Conservation (phyloP, 768 basidiomycete species). For the Leccinum subtestaceum region DNA sequence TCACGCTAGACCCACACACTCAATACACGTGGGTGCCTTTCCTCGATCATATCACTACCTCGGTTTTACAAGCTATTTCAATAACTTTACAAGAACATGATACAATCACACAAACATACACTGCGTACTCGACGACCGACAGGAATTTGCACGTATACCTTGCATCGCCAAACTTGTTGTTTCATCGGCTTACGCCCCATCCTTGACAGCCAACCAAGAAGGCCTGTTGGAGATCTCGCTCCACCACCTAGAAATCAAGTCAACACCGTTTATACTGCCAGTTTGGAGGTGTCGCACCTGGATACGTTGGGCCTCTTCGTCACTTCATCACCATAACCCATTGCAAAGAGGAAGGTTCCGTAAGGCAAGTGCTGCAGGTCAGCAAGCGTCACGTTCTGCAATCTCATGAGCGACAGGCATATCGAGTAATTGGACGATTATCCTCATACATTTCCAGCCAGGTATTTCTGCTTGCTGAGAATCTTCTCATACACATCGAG, state of each 20-base stretch:
- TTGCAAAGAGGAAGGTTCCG: conserved; percentile 27
- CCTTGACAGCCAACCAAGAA: neutral
- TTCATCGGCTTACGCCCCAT: neutral
- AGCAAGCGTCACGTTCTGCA: conserved; percentile 48
- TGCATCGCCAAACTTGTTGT: neutral
- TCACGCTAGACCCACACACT: neutral
- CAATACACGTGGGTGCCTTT: neutral
- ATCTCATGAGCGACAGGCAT: neutral
- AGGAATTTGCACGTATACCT: neutral
- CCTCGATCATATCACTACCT: neutral
- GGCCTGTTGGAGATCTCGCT: conserved; percentile 38
- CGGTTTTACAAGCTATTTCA: too few relatives aligned
- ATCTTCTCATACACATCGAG: conserved; percentile 55
- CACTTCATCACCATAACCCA: conserved; percentile 32
- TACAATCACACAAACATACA: neutral
- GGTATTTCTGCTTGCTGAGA: conserved; percentile 51
- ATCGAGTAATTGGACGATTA: neutral
- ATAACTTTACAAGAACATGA: neutral
- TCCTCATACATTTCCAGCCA: conserved; percentile 52
- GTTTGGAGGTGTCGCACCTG: conserved; percentile 32
- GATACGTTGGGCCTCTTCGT: conserved; percentile 40
- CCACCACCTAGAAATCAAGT: conserved; percentile 45
- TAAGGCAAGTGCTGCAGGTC: conserved; percentile 59
- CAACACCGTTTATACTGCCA: neutral
- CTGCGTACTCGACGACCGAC: neutral